Conservation (phyloP, 2,329 filamentous ascomycete genomes). For the Teratosphaeria zuluensis region DNA sequence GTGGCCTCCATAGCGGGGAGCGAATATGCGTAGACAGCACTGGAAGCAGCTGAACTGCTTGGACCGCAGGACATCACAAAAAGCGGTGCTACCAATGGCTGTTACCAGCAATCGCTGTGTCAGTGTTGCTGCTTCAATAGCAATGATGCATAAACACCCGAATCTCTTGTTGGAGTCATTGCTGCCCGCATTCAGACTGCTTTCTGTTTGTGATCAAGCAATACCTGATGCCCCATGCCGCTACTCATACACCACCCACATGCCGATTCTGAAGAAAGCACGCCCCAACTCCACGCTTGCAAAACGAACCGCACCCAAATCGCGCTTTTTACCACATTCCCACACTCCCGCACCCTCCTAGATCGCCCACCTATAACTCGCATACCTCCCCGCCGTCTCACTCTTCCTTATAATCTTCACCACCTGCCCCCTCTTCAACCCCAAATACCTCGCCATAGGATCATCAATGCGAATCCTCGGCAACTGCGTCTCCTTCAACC, state of each 20-base stretch:
- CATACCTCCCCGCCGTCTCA: conserved; percentile 92
- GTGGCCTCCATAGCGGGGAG: no score
- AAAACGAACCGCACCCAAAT: background rate
- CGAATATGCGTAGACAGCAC: no score
- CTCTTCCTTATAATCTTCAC: conserved; percentile 96
- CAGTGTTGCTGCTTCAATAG: no score
- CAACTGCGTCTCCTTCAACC: conserved; percentile 94
- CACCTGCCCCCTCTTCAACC: conserved; percentile 81
- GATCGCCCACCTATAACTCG: conserved; percentile 72
- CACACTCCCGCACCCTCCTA: no score
- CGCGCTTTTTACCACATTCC: background rate
- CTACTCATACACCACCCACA: background rate
- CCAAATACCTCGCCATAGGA: conserved; percentile 85
- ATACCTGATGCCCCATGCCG: background rate
- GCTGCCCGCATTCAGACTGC: no score
- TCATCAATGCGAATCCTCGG: conserved; percentile 86
- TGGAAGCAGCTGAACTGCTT: no score
- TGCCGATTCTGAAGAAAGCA: background rate
- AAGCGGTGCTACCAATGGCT: no score
- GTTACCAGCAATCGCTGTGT: no score
- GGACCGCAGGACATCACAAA: no score
- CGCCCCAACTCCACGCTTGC: background rate
- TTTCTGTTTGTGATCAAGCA: no score
- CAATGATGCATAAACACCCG: no score
- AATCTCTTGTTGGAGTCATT: no score